Conservation (phyloP, 2,329 filamentous ascomycete species). For the Fonsecaea monophora region DNA sequence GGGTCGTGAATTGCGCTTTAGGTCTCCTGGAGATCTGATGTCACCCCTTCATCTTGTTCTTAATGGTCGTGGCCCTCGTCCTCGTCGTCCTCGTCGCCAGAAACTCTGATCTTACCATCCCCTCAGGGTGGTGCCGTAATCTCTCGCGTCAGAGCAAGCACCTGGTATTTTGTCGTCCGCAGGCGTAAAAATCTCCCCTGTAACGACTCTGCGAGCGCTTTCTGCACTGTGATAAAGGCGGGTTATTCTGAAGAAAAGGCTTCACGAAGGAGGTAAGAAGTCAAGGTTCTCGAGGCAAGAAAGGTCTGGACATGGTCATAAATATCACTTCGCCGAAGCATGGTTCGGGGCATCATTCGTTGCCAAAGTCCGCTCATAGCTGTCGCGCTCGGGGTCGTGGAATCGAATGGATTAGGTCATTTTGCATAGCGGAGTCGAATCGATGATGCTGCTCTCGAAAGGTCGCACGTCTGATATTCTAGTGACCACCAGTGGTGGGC, state of each 20-base stretch:
- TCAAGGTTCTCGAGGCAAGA: background rate
- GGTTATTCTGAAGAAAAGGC: background rate
- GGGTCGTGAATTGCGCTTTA: too few relatives aligned
- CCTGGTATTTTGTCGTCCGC: too few relatives aligned
- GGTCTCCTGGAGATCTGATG: too few relatives aligned
- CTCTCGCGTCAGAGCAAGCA: too few relatives aligned
- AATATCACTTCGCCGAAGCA: background rate
- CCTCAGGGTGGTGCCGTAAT: too few relatives aligned
- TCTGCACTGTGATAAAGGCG: background rate
- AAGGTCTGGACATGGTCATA: background rate
- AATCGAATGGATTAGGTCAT: background rate
- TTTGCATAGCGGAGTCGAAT: background rate
- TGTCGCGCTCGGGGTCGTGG: background rate
- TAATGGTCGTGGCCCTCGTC: too few relatives aligned
- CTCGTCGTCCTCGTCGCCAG: too few relatives aligned
- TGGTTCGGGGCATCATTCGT: background rate
- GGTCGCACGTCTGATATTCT: slow-evolving; percentile 34
- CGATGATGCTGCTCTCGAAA: background rate
- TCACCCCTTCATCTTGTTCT: too few relatives aligned
- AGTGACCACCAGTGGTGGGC: slow-evolving; percentile 77
- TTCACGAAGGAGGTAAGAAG: background rate
- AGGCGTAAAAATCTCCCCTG: background rate
- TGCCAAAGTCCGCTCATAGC: background rate
- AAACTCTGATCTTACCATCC: too few relatives aligned
- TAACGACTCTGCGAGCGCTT: background rate